phyloP scores from a whole-genome alignment of 805 yeast species.

The Kazachstania martiniae region DNA sequence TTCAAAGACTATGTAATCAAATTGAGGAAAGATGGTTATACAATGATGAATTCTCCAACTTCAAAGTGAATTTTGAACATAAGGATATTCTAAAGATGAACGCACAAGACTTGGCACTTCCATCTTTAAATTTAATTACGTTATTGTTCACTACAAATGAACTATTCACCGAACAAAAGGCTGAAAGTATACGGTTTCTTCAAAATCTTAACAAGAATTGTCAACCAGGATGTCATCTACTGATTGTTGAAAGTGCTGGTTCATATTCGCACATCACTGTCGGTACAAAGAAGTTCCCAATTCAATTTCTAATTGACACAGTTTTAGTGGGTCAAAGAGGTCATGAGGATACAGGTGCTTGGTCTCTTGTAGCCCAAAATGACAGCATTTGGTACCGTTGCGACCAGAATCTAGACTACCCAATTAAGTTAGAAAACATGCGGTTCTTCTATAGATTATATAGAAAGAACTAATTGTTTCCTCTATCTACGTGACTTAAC shows the following conservation, averaged over 20 bases:
- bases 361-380: slow-evolving; percentile 55
- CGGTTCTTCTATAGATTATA: slow-evolving; percentile 73
- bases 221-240: slow-evolving; percentile 43
- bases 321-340: slow-evolving; percentile 45
- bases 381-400: slow-evolving; percentile 79
- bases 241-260: slow-evolving; percentile 83
- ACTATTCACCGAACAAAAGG: slow-evolving; percentile 57
- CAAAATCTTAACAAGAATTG: slow-evolving; percentile 43
- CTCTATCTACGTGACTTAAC: no score
- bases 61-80: slow-evolving; percentile 27
- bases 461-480: slow-evolving; percentile 32
- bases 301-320: slow-evolving; percentile 69
- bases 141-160: slow-evolving; percentile 81
- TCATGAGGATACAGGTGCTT: slow-evolving; percentile 38
- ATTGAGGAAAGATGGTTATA: slow-evolving; percentile 46
- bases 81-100: slow-evolving; percentile 30
- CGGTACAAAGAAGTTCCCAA: slow-evolving; percentile 71
- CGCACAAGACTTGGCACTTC: slow-evolving; percentile 16
- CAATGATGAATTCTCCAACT: slow-evolving; percentile 23
- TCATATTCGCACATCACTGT: slow-evolving; percentile 72
- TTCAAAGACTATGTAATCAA: slow-evolving; percentile 33
- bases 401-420: slow-evolving; percentile 42
- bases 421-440: slow-evolving; percentile 75
- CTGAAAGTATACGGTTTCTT: slow-evolving; percentile 48
- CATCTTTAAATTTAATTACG: slow-evolving; percentile 44